These are phyloP conservation scores for Lunularia cruciata DNA, from an alignment of 225 moss, liverwort and hornwort genomes.

Conservation along the genomic window DNA sequence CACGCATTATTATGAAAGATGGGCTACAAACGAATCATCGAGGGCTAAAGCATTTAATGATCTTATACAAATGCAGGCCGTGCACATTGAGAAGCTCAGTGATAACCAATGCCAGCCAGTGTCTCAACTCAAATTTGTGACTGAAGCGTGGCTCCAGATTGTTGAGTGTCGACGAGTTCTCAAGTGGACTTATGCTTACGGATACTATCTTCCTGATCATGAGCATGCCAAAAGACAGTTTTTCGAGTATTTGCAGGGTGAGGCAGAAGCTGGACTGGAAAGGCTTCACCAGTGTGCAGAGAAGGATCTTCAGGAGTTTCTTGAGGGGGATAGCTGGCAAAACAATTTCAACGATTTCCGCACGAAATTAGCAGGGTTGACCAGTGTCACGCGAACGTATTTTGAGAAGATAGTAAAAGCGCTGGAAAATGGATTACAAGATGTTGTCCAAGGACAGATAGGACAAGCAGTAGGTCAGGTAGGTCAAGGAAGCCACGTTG, in stretches of 20 bases:
- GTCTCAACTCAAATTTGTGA: slow-evolving; percentile 96
- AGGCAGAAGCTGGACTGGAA: slow-evolving; percentile 90
- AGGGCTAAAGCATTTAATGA: slow-evolving; percentile 89
- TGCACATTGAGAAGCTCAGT: slow-evolving; percentile 97
- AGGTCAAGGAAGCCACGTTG: slow-evolving; percentile 21
- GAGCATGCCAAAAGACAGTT: slow-evolving; percentile 88
- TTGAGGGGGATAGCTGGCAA: slow-evolving; percentile 71
- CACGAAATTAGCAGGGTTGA: slow-evolving; percentile 95
- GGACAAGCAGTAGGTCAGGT: not conserved
- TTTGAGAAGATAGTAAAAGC: slow-evolving; percentile 94
- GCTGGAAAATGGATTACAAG: slow-evolving; percentile 41
- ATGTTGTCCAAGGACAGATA: slow-evolving; percentile 56
- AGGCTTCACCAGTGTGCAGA: slow-evolving; percentile 98
- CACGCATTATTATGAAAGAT: slow-evolving; percentile 98
- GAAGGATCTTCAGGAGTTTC: slow-evolving; percentile 82
- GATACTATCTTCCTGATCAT: slow-evolving; percentile 85
- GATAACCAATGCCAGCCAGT: slow-evolving; percentile 99
- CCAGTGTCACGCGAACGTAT: slow-evolving; percentile 93
- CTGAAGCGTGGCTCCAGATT: slow-evolving; percentile 99
- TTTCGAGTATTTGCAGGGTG: slow-evolving; percentile 95
- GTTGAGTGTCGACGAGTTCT: slow-evolving; percentile 95
- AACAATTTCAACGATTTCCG: slow-evolving; percentile 91
- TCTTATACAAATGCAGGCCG: slow-evolving; percentile 81
- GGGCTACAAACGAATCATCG: slow-evolving; percentile 99
- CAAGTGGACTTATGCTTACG: slow-evolving; percentile 99